Evolutionary conservation across 768 basidiomycete species (phyloP).

Genomic region (Lactarius trivialis): DNA sequence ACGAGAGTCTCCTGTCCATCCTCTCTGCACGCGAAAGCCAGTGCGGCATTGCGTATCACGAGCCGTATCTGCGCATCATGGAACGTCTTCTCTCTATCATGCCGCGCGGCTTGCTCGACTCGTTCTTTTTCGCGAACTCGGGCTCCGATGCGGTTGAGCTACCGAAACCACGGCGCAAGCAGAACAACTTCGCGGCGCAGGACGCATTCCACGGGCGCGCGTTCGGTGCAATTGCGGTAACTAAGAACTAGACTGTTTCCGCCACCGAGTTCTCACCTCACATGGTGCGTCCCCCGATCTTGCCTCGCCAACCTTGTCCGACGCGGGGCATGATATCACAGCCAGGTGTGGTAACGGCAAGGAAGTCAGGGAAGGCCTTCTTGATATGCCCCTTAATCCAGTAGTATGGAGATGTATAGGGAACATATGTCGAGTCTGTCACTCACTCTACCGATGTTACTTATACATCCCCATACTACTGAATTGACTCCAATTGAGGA

Average conservation of each 20-base stretch:
- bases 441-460: no score
- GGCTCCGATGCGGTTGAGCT: slow-evolving; percentile 92
- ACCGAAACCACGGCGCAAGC: slow-evolving; percentile 78
- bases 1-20: not conserved
- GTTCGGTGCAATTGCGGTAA: slow-evolving; percentile 87
- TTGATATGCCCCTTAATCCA: no score
- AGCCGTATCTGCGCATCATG: slow-evolving; percentile 82
- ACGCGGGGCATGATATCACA: slow-evolving; percentile 26
- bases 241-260: slow-evolving; percentile 91
- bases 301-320: not conserved
- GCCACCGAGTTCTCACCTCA: slow-evolving; percentile 70
- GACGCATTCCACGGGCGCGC: slow-evolving; percentile 92
- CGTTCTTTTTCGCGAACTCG: slow-evolving; percentile 97
- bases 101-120: slow-evolving; percentile 86
- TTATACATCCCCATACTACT: no score
- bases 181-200: slow-evolving; percentile 90
- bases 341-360: slow-evolving; percentile 76
- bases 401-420: no score
- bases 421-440: no score
- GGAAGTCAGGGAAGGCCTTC: no score
- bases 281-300: slow-evolving; percentile 52
- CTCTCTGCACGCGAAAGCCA: slow-evolving; percentile 28
- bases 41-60: slow-evolving; percentile 87
- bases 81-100: slow-evolving; percentile 79
- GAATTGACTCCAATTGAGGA: no score